Evolutionary conservation across 1,284 basidiomycete species (phyloP), one percentile per base, ranked within the genome.

Genomic region (Pisolithus thermaeus): DNA sequence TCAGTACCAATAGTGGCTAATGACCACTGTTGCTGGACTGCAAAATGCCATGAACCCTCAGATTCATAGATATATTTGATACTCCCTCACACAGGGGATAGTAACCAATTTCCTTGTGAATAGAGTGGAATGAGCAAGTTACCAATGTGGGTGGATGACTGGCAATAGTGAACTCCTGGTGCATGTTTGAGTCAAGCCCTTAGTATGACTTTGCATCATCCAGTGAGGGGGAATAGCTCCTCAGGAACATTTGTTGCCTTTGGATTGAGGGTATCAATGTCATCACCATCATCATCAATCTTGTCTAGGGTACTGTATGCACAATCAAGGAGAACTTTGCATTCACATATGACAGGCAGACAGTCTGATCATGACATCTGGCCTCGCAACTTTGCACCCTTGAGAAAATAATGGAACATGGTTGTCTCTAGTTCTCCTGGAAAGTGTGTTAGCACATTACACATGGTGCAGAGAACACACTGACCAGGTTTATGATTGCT

Each of bases 401-500:
- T 55, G 41, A 56, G 32, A 16, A 45, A 56, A 4, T 46, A 48
- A 0, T 50, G 42, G 14, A 53, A 27, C 52, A 56, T 47, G 1
- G 61, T 61, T 7, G 45, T 22, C 40, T 68, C 61, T 2, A 62
- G 47, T 47, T 65, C 50, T 3, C 65, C 68, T 69, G 35, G 37
- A 38, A 49, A 48, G 20, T 42, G n/a, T 11, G 36, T 25, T 20
- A 20, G 27, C 20, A 16, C 28, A 32, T 50, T 35, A 28, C 7
- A n/a, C n/a, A 44, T 2, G 8, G 40, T 5, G 35, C 7, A 23
- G 28, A n/a, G 39, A 8, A 7, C 37, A 11, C 11, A 47, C 59
- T 50, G 52, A 70, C 69, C 66, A 35, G 58, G 27, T 42, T 67
- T 65, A 30, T 58, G 49, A 49, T 74, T 74, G 1, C 59, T 71